phyloP scores from a whole-genome alignment of 148 eudicot species.

The Amaranthus hypochondriacus region DNA sequence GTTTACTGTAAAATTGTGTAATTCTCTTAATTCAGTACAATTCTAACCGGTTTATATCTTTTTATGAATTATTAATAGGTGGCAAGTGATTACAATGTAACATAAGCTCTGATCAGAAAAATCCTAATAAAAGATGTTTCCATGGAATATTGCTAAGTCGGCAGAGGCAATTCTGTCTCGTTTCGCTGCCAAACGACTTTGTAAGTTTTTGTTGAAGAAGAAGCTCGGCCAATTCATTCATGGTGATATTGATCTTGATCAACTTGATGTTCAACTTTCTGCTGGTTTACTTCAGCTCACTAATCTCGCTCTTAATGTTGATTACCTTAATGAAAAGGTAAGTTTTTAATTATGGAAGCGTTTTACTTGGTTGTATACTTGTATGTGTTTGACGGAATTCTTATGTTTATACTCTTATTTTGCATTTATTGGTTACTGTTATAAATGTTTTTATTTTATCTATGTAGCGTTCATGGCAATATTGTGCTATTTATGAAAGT shows the following conservation, averaged over 20 bases:
- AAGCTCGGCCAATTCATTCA: conserved; percentile 68
- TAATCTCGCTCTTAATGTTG: conserved; percentile 85
- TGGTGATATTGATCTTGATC: conserved; percentile 83
- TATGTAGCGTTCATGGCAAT: too few species aligned
- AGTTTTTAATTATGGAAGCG: neutral
- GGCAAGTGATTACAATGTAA: too few species aligned
- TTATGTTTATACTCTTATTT: too few species aligned
- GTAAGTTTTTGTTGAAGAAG: conserved; percentile 81
- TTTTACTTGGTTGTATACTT: too few species aligned
- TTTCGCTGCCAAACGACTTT: conserved; percentile 62
- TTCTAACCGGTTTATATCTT: too few species aligned
- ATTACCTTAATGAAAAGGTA: conserved; percentile 66
- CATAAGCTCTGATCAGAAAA: neutral
- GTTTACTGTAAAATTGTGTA: too few species aligned
- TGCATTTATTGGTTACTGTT: neutral
- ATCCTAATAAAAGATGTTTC: conserved; percentile 39
- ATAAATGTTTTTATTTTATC: neutral
- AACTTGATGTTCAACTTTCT: conserved; percentile 85
- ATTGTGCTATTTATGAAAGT: too few species aligned
- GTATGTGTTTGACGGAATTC: too few species aligned
- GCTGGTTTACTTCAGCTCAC: conserved; percentile 69
- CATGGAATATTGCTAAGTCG: conserved; percentile 73
- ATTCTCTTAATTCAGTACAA: too few species aligned
- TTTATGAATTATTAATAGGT: too few species aligned
- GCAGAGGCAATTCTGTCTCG: conserved; percentile 78